These are phyloP conservation scores for Eutrema yunnanense DNA, from an alignment of 345 rosid genomes.

Conservation along the genomic window DNA sequence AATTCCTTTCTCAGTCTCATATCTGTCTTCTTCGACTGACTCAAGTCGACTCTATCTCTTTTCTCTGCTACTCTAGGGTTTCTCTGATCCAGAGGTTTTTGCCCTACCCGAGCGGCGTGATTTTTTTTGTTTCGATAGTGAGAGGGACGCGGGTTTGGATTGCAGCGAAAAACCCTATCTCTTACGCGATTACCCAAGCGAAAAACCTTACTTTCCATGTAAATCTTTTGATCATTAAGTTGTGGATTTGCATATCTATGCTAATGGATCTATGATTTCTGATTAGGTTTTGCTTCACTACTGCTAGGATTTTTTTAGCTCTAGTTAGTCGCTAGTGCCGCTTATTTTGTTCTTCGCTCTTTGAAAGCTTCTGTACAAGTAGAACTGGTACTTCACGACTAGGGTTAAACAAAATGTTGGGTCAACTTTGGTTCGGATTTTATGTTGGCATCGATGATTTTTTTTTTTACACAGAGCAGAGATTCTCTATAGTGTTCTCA, in stretches of 20 bases:
- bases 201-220: conserved; percentile 16
- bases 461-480: neutral
- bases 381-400: neutral
- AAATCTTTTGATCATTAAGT: neutral
- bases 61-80: conserved; percentile 10
- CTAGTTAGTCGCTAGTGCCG: neutral
- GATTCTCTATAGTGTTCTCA: neutral
- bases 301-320: conserved; percentile 7
- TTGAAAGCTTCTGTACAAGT: neutral
- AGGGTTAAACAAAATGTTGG: neutral
- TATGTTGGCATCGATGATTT: neutral
- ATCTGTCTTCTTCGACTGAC: neutral
- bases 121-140: neutral
- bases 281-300: conserved; percentile 1
- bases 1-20: neutral
- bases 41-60: neutral
- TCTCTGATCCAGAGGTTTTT: conserved; percentile 1
- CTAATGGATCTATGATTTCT: conserved; percentile 23
- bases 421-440: neutral
- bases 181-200: neutral
- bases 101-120: neutral
- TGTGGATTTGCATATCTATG: neutral
- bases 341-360: neutral
- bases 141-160: neutral
- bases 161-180: conserved; percentile 33